phyloP scores from a whole-genome alignment of 257 asterid genomes.

The Gentiana straminea region DNA sequence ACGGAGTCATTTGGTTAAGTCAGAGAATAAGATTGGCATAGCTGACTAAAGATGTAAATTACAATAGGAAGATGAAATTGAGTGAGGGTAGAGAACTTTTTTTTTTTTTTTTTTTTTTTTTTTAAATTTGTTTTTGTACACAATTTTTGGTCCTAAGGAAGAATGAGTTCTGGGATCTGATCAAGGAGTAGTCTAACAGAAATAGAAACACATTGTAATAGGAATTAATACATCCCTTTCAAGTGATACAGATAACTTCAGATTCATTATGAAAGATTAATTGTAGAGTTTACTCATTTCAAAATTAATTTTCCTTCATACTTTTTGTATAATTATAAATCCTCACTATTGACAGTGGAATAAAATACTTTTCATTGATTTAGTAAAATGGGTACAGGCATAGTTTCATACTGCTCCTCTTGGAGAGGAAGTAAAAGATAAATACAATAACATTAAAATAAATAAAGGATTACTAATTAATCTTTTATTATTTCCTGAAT shows the following conservation, averaged over 20 bases:
- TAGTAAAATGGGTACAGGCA: too few relatives aligned
- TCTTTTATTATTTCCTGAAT: too few relatives aligned
- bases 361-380: too few relatives aligned
- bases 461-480: too few relatives aligned
- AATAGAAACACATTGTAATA: conserved; percentile 11
- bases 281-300: too few relatives aligned
- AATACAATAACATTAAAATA: too few relatives aligned
- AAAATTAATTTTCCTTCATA: too few relatives aligned
- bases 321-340: too few relatives aligned
- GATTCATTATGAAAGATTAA: not conserved
- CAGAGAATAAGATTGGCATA: conserved; percentile 17
- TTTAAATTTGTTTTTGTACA: conserved; percentile 6
- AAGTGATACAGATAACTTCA: not conserved
- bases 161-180: conserved; percentile 3
- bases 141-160: conserved; percentile 10
- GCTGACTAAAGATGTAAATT: conserved; percentile 28
- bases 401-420: too few relatives aligned
- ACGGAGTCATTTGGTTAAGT: conserved; percentile 17
- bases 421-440: too few relatives aligned
- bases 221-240: not conserved
- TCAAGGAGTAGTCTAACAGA: conserved; percentile 3
- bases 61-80: conserved; percentile 25
- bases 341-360: too few relatives aligned
- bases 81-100: conserved; percentile 9
- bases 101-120: too few relatives aligned